Evolutionary conservation across 129 eudicot genomes (phyloP).

Genomic region (Deinandra increscens): DNA sequence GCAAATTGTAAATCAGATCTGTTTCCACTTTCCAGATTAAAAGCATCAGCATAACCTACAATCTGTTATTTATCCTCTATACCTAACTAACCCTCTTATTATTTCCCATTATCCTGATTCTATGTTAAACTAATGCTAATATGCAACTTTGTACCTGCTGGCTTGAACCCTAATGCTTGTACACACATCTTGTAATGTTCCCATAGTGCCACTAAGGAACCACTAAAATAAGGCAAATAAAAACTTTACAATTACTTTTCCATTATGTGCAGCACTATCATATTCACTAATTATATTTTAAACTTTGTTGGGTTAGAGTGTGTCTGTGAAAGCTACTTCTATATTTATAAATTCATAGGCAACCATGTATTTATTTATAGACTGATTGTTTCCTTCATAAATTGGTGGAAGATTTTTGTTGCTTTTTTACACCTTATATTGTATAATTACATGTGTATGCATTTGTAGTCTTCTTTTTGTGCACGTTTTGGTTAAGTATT

Average conservation of each 20-base stretch:
- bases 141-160: constrained; percentile 6
- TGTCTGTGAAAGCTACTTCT: constrained; percentile 17
- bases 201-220: constrained; percentile 20
- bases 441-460: constrained; percentile 3
- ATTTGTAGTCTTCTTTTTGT: constrained; percentile 28
- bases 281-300: background rate
- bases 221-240: constrained; percentile 17
- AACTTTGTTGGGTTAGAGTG: background rate
- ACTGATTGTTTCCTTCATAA: constrained; percentile 15
- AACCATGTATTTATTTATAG: constrained; percentile 21
- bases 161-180: constrained; percentile 28
- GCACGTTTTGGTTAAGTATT: background rate
- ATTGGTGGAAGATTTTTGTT: constrained; percentile 20
- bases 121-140: constrained; percentile 21
- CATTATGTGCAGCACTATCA: constrained; percentile 23
- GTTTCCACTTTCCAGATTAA: constrained; percentile 1
- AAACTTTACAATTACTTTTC: background rate
- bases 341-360: constrained; percentile 5
- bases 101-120: constrained; percentile 14
- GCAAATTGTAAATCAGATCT: constrained; percentile 11
- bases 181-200: constrained; percentile 13
- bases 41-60: constrained; percentile 18
- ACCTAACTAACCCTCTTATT: constrained; percentile 26
- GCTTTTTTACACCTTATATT: constrained; percentile 19
- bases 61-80: constrained; percentile 22